Evolutionary conservation across 2,329 filamentous ascomycete genomes (phyloP).

Genomic region (Alternaria incomplexa): DNA sequence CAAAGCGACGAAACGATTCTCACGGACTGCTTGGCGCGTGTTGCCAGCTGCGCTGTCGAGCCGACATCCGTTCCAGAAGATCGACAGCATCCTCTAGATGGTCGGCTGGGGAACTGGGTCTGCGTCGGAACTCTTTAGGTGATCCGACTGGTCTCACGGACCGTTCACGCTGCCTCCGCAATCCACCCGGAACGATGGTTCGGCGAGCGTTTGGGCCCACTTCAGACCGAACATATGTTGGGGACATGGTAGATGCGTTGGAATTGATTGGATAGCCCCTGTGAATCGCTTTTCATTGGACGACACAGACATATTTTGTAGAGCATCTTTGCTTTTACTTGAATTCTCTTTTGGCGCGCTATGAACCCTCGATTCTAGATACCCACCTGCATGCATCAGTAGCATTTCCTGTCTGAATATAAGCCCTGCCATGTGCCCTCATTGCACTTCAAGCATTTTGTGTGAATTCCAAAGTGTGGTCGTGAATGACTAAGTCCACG

Average conservation of each 20-base stretch:
- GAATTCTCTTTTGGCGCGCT: background rate
- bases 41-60: background rate
- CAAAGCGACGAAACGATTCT: conserved; percentile 2
- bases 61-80: background rate
- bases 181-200: background rate
- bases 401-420: background rate
- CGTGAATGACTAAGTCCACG: background rate
- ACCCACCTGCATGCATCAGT: background rate
- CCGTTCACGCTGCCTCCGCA: background rate
- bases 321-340: background rate
- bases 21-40: conserved; percentile 1
- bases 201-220: background rate
- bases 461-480: background rate
- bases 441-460: background rate
- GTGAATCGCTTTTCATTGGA: background rate
- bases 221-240: background rate
- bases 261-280: background rate
- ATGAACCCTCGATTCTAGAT: background rate
- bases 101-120: background rate
- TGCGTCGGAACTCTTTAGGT: background rate
- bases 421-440: background rate
- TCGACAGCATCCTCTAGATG: background rate
- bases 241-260: background rate
- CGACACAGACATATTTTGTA: background rate
- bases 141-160: background rate